Evolutionary conservation across 495 filamentous ascomycete genomes (phyloP).

Genomic region (Annulohypoxylon bovei): DNA sequence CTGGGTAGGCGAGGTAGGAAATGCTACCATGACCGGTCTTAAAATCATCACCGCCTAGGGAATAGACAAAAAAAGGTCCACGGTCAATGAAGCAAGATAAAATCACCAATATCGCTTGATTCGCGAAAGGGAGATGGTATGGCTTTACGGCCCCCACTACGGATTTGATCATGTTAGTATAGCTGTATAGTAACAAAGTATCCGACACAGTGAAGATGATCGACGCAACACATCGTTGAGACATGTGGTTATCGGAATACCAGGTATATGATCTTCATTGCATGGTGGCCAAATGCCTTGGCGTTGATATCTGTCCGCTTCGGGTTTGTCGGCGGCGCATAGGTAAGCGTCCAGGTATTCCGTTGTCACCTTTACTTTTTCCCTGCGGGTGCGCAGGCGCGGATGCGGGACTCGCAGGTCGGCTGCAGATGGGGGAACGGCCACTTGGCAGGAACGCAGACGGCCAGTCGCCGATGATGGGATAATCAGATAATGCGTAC

Average conservation of each 20-base stretch:
- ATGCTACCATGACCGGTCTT: slow-evolving; percentile 10
- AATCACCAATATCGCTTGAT: slow-evolving; percentile 4
- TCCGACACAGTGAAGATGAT: slow-evolving; percentile 27
- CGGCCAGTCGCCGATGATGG: slow-evolving; percentile 18
- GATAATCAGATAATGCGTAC: slow-evolving; percentile 40
- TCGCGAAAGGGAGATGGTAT: slow-evolving; percentile 10
- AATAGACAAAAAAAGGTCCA: neutral
- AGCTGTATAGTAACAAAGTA: neutral
- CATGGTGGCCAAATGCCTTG: slow-evolving; percentile 36
- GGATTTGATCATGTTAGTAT: slow-evolving; percentile 8
- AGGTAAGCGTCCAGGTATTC: slow-evolving; percentile 16
- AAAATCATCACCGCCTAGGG: slow-evolving; percentile 10
- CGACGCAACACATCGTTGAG: slow-evolving; percentile 23
- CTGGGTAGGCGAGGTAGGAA: slow-evolving; percentile 3
- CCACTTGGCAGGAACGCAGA: slow-evolving; percentile 33
- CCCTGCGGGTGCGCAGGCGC: slow-evolving; percentile 31
- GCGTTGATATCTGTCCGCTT: slow-evolving; percentile 40
- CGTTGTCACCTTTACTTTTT: slow-evolving; percentile 28
- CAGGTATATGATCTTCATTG: slow-evolving; percentile 40
- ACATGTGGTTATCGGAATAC: slow-evolving; percentile 42
- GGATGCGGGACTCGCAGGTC: slow-evolving; percentile 40
- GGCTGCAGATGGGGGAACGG: slow-evolving; percentile 36
- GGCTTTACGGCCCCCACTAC: slow-evolving; percentile 11
- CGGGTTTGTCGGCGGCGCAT: slow-evolving; percentile 37
- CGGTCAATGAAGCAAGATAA: neutral